Base-by-base conservation (phyloP, 1,139 yeast species). In the Suhomyces terraborum region DNA sequence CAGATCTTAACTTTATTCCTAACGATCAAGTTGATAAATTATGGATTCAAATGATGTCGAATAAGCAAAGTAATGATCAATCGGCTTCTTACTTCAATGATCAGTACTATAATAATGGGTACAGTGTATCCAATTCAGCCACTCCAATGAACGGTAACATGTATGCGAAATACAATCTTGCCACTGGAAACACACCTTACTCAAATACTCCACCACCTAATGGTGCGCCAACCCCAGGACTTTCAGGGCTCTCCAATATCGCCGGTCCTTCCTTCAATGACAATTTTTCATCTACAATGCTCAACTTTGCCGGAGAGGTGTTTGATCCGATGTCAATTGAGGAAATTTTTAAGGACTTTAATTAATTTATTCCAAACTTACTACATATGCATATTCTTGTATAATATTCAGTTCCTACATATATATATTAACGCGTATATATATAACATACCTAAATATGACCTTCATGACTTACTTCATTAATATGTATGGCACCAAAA, bases 1-100 rank as follows among this genome's bases (percentile, higher is more conserved):
- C 34, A 9, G 39, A 41, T 7, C 38, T 46, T 8, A 52, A 53
- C 9, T 45, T 46, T 22, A 45, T 44, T 19, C 49, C 58, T 6
- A 54, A 54, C 30, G 58, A 58, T 22, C 55, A 56, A 35, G 50
- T 62, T 35, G 68, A 64, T 45, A 49, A 53, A 16, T 46, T 62
- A 32, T 64, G 68, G 68, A 39, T 63, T 31, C 63, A 56, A 39
- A 60, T 62, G 63, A 55, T 63, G 59, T 49, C 59, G 17, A 43
- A 53, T 35, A 56, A 55, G 42, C 53, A 55, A 34, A 54, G 25
- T 16, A 38, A 36, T 14, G 28, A 42, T 16, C 38, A 36, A 16
- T 27, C 31, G 18, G 35, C 32, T 9, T 40, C 36, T 17, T 34
- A 10, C 20, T 34, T 27, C 20, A 32, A 32, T 12, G 28, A 18